phyloP scores from a whole-genome alignment of 257 asterid species.

The Anisodus tanguticus region DNA sequence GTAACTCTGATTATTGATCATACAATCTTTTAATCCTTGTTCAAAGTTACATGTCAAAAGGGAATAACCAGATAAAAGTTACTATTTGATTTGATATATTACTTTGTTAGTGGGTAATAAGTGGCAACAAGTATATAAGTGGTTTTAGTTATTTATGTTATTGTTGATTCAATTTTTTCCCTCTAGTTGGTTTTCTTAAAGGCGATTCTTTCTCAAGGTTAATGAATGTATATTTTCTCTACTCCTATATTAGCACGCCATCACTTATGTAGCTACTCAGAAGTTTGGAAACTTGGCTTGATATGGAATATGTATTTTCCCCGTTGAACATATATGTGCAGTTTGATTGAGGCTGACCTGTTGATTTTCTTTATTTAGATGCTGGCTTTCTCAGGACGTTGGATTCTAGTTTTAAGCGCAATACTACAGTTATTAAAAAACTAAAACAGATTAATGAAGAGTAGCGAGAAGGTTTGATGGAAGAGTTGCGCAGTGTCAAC shows the following conservation, averaged over 20 bases:
- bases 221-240: background rate
- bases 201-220: background rate
- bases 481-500: slow-evolving; percentile 91
- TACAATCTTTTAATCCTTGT: slow-evolving; percentile 4
- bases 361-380: slow-evolving; percentile 53
- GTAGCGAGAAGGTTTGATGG: slow-evolving; percentile 90
- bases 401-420: slow-evolving; percentile 98
- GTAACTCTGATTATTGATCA: background rate
- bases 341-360: slow-evolving; percentile 33
- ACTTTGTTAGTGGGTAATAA: slow-evolving; percentile 6
- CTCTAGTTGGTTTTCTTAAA: background rate
- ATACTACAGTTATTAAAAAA: slow-evolving; percentile 95
- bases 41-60: background rate
- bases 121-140: background rate
- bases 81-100: slow-evolving; percentile 1
- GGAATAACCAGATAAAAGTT: background rate
- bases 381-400: slow-evolving; percentile 86
- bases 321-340: background rate
- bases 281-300: slow-evolving; percentile 17
- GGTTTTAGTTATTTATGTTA: slow-evolving; percentile 4
- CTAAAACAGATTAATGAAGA: slow-evolving; percentile 96
- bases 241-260: slow-evolving; percentile 19
- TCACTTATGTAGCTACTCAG: background rate
- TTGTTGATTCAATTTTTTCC: background rate
- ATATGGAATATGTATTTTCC: background rate